A percentile compares a stretch with the other conserved stretches of the same genome.
phyloP scores from a whole-genome alignment of 192 early-diverging fungal genomes.

The Anaeromyces robustus region DNA sequence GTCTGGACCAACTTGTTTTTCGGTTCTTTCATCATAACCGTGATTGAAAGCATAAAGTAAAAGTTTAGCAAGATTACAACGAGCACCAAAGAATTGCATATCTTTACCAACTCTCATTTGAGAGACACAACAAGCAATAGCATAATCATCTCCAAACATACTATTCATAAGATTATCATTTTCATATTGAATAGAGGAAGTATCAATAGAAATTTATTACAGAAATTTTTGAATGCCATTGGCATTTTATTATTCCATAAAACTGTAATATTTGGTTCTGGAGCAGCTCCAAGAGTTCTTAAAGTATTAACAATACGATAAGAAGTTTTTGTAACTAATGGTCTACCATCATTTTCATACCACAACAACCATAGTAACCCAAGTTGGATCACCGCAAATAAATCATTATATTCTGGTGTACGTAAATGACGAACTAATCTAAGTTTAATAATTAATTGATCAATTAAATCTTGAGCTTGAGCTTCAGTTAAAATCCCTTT shows the following conservation, averaged over 20 bases:
- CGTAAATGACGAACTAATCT: slow-evolving; percentile 9
- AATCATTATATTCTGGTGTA: not conserved
- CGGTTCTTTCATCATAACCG: slow-evolving; percentile 7
- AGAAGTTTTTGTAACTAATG: slow-evolving; percentile 9
- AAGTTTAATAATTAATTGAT: slow-evolving; percentile 11
- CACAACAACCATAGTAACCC: not conserved
- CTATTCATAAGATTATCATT: slow-evolving; percentile 7
- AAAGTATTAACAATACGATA: slow-evolving; percentile 7
- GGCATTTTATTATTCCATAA: slow-evolving; percentile 3
- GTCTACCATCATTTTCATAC: slow-evolving; percentile 2
- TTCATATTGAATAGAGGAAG: slow-evolving; percentile 9
- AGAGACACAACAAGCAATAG: slow-evolving; percentile 11
- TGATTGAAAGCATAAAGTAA: slow-evolving; percentile 10
- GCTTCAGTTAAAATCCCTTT: slow-evolving; percentile 3
- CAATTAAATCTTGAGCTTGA: slow-evolving; percentile 10
- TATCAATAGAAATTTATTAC: slow-evolving; percentile 6
- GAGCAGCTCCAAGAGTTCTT: slow-evolving; percentile 6
- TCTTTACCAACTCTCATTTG: slow-evolving; percentile 9
- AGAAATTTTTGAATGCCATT: slow-evolving; percentile 1
- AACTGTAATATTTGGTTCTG: slow-evolving; percentile 11
- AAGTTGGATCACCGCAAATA: too few relatives aligned
- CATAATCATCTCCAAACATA: slow-evolving; percentile 9
- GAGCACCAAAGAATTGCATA: slow-evolving; percentile 12
- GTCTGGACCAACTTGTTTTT: slow-evolving; percentile 10
- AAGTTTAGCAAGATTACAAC: slow-evolving; percentile 10